Evolutionary conservation across 75 land plant species (phyloP).

Genomic region (Cryptomeria japonica): DNA sequence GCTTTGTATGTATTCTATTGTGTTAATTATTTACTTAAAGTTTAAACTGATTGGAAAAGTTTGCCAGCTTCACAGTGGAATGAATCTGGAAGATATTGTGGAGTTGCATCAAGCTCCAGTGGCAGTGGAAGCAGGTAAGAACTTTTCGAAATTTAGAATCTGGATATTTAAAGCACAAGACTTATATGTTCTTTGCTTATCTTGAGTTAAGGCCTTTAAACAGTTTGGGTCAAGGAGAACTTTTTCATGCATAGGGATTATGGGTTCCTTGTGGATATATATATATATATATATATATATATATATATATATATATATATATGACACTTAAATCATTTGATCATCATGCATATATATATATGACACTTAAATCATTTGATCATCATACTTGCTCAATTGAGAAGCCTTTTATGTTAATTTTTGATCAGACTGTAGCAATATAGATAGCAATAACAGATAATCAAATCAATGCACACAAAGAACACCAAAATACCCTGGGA

Average conservation of each 20-base stretch:
- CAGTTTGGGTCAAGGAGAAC: not conserved
- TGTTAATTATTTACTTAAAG: not conserved
- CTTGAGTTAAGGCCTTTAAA: not conserved
- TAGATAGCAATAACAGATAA: no score
- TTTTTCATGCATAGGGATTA: not conserved
- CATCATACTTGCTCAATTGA: no score
- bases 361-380: no score
- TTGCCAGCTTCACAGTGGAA: slow-evolving; percentile 15
- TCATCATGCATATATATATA: no score
- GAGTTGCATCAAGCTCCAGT: not conserved
- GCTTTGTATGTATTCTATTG: not conserved
- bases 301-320: no score
- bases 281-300: no score
- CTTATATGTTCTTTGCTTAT: not conserved
- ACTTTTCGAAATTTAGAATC: not conserved
- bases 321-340: no score
- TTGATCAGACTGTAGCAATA: no score
- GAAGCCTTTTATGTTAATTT: no score
- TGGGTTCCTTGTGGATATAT: not conserved
- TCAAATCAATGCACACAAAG: no score
- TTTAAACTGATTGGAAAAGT: slow-evolving; percentile 1
- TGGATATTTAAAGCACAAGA: not conserved
- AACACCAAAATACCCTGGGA: no score
- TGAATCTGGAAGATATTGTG: slow-evolving; percentile 10
- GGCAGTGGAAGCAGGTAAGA: slow-evolving; percentile 8